Conservation (phyloP, 169 alveolate species). For the Cryptosporidium muris region DNA sequence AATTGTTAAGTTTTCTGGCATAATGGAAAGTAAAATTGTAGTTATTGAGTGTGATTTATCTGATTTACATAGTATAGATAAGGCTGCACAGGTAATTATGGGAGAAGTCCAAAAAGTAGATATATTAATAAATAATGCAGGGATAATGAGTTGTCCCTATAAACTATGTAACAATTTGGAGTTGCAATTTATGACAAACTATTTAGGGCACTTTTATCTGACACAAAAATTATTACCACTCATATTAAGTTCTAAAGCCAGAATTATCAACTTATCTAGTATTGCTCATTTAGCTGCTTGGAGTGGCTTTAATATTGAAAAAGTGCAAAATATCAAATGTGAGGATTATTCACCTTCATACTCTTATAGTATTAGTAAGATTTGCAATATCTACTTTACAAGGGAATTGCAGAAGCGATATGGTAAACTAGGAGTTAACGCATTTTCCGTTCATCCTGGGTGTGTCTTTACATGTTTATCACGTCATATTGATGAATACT, state of each 20-base stretch:
- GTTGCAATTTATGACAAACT: constrained; percentile 74
- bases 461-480: constrained; percentile 71
- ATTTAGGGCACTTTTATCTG: constrained; percentile 78
- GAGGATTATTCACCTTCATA: constrained; percentile 10
- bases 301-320: constrained; percentile 27
- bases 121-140: constrained; percentile 83
- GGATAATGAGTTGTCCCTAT: constrained; percentile 74
- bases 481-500: constrained; percentile 25
- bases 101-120: constrained; percentile 71
- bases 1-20: background rate
- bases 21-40: constrained; percentile 7
- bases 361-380: constrained; percentile 70
- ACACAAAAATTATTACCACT: constrained; percentile 73
- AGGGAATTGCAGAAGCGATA: constrained; percentile 63
- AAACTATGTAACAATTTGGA: constrained; percentile 71
- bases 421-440: constrained; percentile 47
- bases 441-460: constrained; percentile 77
- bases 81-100: constrained; percentile 62
- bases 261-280: constrained; percentile 73
- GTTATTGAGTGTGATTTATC: constrained; percentile 74
- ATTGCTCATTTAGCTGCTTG: constrained; percentile 68
- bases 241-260: constrained; percentile 43
- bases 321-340: constrained; percentile 32
- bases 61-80: constrained; percentile 71
- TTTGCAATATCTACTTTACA: constrained; percentile 67